These are phyloP conservation scores for Helicostylum pulchrum DNA, from an alignment of 192 early-diverging fungal genomes.

Conservation along the genomic window DNA sequence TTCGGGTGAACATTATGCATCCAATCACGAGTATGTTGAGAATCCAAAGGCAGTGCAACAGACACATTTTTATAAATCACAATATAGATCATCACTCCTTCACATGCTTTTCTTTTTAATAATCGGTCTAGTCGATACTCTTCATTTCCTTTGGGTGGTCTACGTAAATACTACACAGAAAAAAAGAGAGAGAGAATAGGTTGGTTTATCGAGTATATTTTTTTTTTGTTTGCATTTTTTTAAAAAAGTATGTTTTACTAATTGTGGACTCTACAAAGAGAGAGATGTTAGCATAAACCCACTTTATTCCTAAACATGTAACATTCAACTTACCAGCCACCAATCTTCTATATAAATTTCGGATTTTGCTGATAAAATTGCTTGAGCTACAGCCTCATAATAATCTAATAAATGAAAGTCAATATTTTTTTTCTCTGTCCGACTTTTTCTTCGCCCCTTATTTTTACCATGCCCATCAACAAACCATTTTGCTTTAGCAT, in stretches of 20 bases:
- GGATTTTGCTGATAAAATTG: conserved; percentile 64
- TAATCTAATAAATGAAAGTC: conserved; percentile 46
- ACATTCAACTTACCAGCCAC: conserved; percentile 61
- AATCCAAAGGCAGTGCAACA: conserved; percentile 66
- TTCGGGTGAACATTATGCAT: conserved; percentile 69
- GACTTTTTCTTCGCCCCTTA: background rate
- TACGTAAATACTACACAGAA: conserved; percentile 57
- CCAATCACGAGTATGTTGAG: conserved; percentile 68
- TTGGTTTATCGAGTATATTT: background rate
- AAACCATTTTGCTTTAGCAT: conserved; percentile 71
- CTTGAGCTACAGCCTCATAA: conserved; percentile 75
- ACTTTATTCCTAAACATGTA: background rate
- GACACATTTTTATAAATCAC: conserved; percentile 82
- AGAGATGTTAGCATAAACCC: background rate
- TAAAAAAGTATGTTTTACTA: conserved; percentile 1
- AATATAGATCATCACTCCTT: conserved; percentile 83
- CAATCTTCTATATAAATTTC: conserved; percentile 81
- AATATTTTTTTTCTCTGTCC: background rate
- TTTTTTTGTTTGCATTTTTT: background rate
- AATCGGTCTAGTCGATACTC: conserved; percentile 75
- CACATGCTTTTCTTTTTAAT: conserved; percentile 73
- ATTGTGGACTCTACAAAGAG: conserved; percentile 10
- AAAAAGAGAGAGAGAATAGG: background rate
- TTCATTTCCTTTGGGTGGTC: conserved; percentile 71
- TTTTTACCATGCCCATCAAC: conserved; percentile 75